Conservation (phyloP, 2,329 filamentous ascomycete species). For the Gremmenia infestans region DNA sequence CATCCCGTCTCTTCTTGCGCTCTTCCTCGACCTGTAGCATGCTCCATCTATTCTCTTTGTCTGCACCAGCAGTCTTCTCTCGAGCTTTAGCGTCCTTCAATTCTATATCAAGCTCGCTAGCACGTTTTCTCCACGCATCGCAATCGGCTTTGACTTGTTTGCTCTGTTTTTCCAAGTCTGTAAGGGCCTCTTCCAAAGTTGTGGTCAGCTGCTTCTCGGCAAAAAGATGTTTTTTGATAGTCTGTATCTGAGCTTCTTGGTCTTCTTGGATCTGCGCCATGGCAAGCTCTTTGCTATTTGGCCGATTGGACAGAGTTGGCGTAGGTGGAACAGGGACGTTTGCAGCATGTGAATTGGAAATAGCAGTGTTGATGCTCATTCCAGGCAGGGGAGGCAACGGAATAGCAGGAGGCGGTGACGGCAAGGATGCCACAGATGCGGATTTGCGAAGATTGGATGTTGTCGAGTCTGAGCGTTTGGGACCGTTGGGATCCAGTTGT, state of each 20-base stretch:
- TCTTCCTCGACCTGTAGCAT: conserved; percentile 95
- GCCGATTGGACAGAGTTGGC: conserved; percentile 57
- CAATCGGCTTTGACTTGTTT: conserved; percentile 89
- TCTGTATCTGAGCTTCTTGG: conserved; percentile 89
- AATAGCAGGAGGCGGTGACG: conserved; percentile 90
- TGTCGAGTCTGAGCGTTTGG: conserved; percentile 53
- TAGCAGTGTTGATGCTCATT: conserved; percentile 40
- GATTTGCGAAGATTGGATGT: conserved; percentile 64
- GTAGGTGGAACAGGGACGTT: conserved; percentile 41
- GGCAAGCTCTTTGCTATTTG: conserved; percentile 73
- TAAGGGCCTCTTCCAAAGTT: conserved; percentile 91
- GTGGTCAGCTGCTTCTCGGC: conserved; percentile 95
- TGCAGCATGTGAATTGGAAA: conserved; percentile 36
- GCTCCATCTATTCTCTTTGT: conserved; percentile 51
- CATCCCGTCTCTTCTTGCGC: conserved; percentile 83
- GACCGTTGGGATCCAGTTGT: conserved; percentile 31
- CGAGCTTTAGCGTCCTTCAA: conserved; percentile 49
- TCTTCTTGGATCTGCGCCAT: conserved; percentile 84
- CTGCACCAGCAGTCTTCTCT: conserved; percentile 31
- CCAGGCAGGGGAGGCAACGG: conserved; percentile 87
- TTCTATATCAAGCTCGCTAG: conserved; percentile 44
- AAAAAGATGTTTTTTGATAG: conserved; percentile 92
- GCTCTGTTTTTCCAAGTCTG: conserved; percentile 85
- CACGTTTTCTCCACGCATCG: conserved; percentile 87
- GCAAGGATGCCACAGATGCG: conserved; percentile 73